Evolutionary conservation across 2,329 filamentous ascomycete genomes (phyloP).

Genomic region (Coniochaeta hoffmannii): DNA sequence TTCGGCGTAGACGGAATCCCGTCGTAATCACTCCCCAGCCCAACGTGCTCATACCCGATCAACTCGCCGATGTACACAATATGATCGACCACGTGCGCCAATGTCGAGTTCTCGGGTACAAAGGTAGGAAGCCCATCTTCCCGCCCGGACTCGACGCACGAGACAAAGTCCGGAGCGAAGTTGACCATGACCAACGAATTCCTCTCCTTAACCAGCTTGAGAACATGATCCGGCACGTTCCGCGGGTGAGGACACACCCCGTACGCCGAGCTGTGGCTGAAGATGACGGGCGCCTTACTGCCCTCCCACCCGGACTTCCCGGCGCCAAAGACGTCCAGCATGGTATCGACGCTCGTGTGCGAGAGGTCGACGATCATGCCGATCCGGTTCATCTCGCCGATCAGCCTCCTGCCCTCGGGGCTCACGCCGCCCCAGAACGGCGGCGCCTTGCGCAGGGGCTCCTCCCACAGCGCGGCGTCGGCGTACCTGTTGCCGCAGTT

Average conservation of each 20-base stretch:
- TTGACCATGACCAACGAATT: constrained; percentile 87
- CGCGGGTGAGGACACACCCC: constrained; percentile 79
- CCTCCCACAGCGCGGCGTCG: constrained; percentile 66
- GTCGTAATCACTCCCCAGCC: constrained; percentile 85
- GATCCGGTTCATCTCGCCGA: constrained; percentile 88
- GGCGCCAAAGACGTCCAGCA: constrained; percentile 69
- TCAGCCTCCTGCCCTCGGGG: constrained; percentile 55
- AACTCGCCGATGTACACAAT: constrained; percentile 73
- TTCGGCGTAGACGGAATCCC: constrained; percentile 59
- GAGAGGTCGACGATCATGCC: constrained; percentile 91
- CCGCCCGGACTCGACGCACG: constrained; percentile 54
- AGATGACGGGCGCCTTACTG: constrained; percentile 76
- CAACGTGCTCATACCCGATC: constrained; percentile 83
- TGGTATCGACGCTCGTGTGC: constrained; percentile 71
- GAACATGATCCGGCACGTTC: constrained; percentile 80
- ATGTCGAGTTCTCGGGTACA: constrained; percentile 60
- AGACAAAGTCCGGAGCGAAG: constrained; percentile 76
- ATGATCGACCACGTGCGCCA: constrained; percentile 72
- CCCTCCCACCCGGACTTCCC: constrained; percentile 55
- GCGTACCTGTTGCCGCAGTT: constrained; percentile 90
- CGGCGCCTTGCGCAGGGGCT: constrained; percentile 40
- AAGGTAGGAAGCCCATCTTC: constrained; percentile 60
- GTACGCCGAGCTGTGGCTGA: constrained; percentile 79
- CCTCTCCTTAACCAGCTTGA: constrained; percentile 65
- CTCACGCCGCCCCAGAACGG: constrained; percentile 69